Evolutionary conservation across 352 stramenopile genomes (phyloP).

Genomic region (Thalassiosira hispida): DNA sequence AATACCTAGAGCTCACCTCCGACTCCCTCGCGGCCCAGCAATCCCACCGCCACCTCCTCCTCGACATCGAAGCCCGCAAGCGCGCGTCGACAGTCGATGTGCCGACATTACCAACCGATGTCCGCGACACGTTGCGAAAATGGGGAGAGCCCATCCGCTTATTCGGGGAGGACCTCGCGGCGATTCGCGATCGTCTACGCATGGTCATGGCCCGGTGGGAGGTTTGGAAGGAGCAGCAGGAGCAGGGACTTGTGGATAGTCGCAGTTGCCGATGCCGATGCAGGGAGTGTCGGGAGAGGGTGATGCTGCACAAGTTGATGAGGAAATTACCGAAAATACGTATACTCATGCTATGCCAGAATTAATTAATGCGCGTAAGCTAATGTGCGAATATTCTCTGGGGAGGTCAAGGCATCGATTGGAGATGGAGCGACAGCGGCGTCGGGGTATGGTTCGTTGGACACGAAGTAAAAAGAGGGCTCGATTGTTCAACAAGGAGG

Average conservation of each 20-base stretch:
- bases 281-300: constrained; percentile 19
- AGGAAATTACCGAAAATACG: constrained; percentile 77
- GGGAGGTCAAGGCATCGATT: constrained; percentile 73
- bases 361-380: constrained; percentile 88
- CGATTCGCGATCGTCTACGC: constrained; percentile 92
- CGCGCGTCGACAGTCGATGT: constrained; percentile 90
- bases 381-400: constrained; percentile 88
- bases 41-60: constrained; percentile 64
- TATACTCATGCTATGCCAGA: constrained; percentile 80
- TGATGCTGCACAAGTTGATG: constrained; percentile 8
- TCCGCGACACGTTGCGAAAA: constrained; percentile 89
- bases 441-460: constrained; percentile 56
- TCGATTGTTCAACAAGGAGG: constrained; percentile 45
- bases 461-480: constrained; percentile 55
- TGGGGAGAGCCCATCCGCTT: constrained; percentile 92
- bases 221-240: constrained; percentile 55
- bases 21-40: constrained; percentile 62
- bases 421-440: constrained; percentile 62
- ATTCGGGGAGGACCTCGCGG: constrained; percentile 94
- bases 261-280: constrained; percentile 7
- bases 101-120: constrained; percentile 91
- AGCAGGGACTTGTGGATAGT: constrained; percentile 19
- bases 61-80: constrained; percentile 90
- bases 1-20: constrained; percentile 77
- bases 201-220: constrained; percentile 87